phyloP scores from a whole-genome alignment of 2,329 filamentous ascomycete species.

The Pseudocercospora eumusae region DNA sequence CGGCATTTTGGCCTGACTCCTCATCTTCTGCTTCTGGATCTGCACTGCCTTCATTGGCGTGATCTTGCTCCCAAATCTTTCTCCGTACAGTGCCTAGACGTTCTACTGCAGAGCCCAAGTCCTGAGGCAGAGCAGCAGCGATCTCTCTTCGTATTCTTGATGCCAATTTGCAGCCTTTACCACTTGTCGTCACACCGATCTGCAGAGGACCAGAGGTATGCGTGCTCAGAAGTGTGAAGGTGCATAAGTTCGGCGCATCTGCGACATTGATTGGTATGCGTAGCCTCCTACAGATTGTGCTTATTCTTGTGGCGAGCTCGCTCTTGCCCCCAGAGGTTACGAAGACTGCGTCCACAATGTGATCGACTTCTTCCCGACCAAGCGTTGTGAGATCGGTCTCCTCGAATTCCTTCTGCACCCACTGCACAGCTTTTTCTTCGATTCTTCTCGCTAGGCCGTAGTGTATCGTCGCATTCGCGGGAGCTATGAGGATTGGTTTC shows the following conservation, averaged over 20 bases:
- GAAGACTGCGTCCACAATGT: slow-evolving; percentile 88
- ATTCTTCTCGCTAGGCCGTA: slow-evolving; percentile 64
- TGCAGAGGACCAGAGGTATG: slow-evolving; percentile 89
- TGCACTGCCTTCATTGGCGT: slow-evolving; percentile 52
- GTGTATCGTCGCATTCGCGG: slow-evolving; percentile 59
- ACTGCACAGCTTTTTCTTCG: slow-evolving; percentile 65
- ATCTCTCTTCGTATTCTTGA: slow-evolving; percentile 87
- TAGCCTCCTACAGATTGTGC: slow-evolving; percentile 70
- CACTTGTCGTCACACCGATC: slow-evolving; percentile 93
- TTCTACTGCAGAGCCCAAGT: slow-evolving; percentile 75
- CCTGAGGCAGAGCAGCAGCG: slow-evolving; percentile 71
- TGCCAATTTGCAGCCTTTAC: slow-evolving; percentile 89
- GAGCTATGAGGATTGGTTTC: slow-evolving; percentile 74
- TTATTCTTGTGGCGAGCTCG: slow-evolving; percentile 62
- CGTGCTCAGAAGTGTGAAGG: slow-evolving; percentile 85
- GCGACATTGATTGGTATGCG: slow-evolving; percentile 92
- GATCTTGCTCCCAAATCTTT: slow-evolving; percentile 73
- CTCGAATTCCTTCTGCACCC: slow-evolving; percentile 66
- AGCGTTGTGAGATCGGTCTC: slow-evolving; percentile 72
- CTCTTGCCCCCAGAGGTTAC: slow-evolving; percentile 64
- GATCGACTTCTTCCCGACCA: slow-evolving; percentile 75
- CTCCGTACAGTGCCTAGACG: slow-evolving; percentile 72
- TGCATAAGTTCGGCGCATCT: slow-evolving; percentile 82
- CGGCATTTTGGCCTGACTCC: slow-evolving; percentile 71
- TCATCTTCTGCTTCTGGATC: slow-evolving; percentile 56